Percentiles rank a stretch among this genome's conserved stretches.
Conservation (phyloP, 164 flowering plant genomes). For the Protea cynaroides region DNA sequence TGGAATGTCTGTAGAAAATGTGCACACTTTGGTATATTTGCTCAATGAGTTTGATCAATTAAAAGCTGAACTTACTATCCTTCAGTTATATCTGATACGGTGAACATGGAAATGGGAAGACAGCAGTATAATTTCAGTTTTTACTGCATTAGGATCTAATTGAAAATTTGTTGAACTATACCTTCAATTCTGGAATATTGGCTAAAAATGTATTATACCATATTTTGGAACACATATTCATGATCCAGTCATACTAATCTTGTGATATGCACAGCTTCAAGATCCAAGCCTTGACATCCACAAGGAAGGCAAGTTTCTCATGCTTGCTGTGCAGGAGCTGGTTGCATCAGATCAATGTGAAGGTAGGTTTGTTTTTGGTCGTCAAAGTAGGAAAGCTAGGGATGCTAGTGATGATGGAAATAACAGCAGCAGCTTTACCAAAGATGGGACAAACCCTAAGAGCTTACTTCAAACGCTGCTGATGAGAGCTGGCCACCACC, state of each 20-base stretch:
- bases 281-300: constrained; percentile 69
- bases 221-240: background rate
- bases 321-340: constrained; percentile 92
- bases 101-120: too few species aligned
- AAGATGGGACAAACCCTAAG: constrained; percentile 89
- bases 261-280: constrained; percentile 64
- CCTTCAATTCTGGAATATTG: background rate
- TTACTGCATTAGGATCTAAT: background rate
- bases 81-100: too few species aligned
- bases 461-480: constrained; percentile 86
- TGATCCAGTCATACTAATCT: background rate
- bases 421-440: constrained; percentile 32
- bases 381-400: constrained; percentile 61
- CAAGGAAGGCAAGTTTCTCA: constrained; percentile 88
- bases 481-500: constrained; percentile 95
- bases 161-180: background rate
- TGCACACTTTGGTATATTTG: too few species aligned
- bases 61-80: too few species aligned
- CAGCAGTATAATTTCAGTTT: background rate
- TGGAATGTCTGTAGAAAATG: too few species aligned
- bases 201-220: background rate
- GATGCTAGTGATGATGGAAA: constrained; percentile 21
- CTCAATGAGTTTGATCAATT: too few species aligned
- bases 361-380: constrained; percentile 95
- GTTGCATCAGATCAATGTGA: constrained; percentile 89